Evolutionary conservation across 371 early-diverging fungal species (phyloP), one percentile per base, ranked within the genome.

Genomic region (Circinella umbellata): DNA sequence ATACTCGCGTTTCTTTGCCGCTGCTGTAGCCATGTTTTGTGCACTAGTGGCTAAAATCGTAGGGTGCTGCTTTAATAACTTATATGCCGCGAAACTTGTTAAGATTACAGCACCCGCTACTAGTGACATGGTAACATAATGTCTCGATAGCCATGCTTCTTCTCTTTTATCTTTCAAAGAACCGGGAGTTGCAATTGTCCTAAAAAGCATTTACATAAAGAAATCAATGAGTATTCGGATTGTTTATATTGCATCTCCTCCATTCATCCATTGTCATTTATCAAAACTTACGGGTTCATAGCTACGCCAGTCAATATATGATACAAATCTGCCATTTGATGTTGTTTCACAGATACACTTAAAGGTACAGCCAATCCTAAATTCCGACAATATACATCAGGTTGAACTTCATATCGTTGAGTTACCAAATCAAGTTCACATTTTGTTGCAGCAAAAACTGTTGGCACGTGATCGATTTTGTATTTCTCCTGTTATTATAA

Each of bases 391-490:
- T 95, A 98, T 5, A 90, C 93, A 71, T 97, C 98, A 0, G 98
- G 99, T 55, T 95, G 97, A 34, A 91, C 84, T 27, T 90, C 92
- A 66, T 89, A 86, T 17, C 93, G 80, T 78, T 94, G 86, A 42
- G 92, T 92, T 1, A 97, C 98, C 18, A 93, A 77, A 73, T 97
- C 97, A 37, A 91, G 79, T 72, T 98, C 99, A 69, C 94, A 92
- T 76, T 98, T 97, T 14, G 97, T 96, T 1, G 97, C 96, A 35
- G 98, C 94, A 79, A 96, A 93, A 4, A 98, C 91, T 36, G 89
- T 87, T 1, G 99, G 98, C 47, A 96, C 73, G 74, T 92, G 85
- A 61, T 93, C 93, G 36, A 96, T 76, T 62, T 93, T 88, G 79
- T 93, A 94, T 63, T 93, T 90, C 76, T 88, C 89, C 94, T 91